Evolutionary conservation across 2,329 filamentous ascomycete species (phyloP).

Genomic region (Dothiorella sarmentorum): DNA sequence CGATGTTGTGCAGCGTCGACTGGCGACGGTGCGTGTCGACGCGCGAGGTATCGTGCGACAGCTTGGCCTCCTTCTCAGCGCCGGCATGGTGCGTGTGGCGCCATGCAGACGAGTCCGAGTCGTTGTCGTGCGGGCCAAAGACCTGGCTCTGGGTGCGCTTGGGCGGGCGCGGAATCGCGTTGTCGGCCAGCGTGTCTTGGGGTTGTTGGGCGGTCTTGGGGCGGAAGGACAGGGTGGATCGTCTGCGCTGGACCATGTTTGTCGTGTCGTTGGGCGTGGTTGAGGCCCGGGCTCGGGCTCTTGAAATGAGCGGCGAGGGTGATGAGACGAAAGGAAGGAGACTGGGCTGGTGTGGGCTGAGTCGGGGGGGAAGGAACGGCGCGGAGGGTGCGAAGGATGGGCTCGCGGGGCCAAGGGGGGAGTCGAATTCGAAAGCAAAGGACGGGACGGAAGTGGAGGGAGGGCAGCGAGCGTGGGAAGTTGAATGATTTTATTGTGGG

Average conservation of each 20-base stretch:
- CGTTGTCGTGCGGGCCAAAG: constrained; percentile 23
- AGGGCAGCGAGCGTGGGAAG: constrained; percentile 15
- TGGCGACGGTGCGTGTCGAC: neutral
- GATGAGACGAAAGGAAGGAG: neutral
- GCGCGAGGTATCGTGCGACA: constrained; percentile 14
- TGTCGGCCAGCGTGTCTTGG: constrained; percentile 27
- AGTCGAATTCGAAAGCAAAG: too few relatives aligned
- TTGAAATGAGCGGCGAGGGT: constrained; percentile 6
- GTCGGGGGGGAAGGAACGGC: neutral
- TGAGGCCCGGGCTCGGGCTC: constrained; percentile 5
- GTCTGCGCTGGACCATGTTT: constrained; percentile 28
- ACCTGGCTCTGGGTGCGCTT: constrained; percentile 39
- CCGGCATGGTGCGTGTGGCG: constrained; percentile 13
- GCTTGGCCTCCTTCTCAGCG: constrained; percentile 15
- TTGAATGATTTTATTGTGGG: constrained; percentile 7
- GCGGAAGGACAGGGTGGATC: constrained; percentile 36
- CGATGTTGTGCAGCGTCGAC: constrained; percentile 17
- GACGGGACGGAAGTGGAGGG: neutral
- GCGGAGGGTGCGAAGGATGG: constrained; percentile 7
- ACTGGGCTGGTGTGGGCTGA: neutral
- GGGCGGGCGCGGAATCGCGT: constrained; percentile 23
- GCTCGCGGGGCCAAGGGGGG: neutral
- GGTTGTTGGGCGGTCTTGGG: constrained; percentile 44
- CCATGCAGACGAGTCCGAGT: constrained; percentile 5
- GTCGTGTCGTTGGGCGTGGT: neutral